Evolutionary conservation across 2,329 filamentous ascomycete genomes (phyloP).

Genomic region (Teratosphaeria gauchensis): DNA sequence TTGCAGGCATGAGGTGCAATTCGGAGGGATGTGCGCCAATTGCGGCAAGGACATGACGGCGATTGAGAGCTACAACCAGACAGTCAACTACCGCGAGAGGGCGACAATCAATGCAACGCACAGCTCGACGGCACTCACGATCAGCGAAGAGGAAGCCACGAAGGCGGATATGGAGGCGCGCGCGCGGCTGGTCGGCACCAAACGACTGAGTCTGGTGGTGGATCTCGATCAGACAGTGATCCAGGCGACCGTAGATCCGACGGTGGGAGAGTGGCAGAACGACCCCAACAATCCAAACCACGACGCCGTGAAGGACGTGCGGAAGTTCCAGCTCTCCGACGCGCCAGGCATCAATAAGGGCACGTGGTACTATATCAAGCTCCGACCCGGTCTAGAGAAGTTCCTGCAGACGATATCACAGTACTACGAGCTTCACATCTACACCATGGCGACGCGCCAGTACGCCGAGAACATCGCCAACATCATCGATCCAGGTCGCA

Average conservation of each 20-base stretch:
- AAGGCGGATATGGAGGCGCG: conserved; percentile 80
- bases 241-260: conserved; percentile 93
- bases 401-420: conserved; percentile 71
- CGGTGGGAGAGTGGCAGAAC: conserved; percentile 87
- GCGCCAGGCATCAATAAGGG: conserved; percentile 65
- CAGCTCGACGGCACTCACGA: conserved; percentile 75
- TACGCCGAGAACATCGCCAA: conserved; percentile 87
- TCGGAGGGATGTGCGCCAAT: conserved; percentile 77
- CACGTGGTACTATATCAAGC: conserved; percentile 98
- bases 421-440: conserved; percentile 91
- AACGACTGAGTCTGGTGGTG: conserved; percentile 87
- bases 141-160: conserved; percentile 72
- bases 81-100: conserved; percentile 67
- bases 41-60: conserved; percentile 97
- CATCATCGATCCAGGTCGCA: conserved; percentile 83
- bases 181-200: conserved; percentile 64
- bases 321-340: conserved; percentile 78
- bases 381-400: conserved; percentile 72
- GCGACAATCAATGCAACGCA: conserved; percentile 94
- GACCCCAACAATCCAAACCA: conserved; percentile 86
- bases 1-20: conserved; percentile 85
- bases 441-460: conserved; percentile 97
- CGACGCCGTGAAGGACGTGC: conserved; percentile 78
- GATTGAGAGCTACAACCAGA: conserved; percentile 60
- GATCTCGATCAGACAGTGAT: conserved; percentile 98